These are phyloP conservation scores for Trichoderma atrobrunneum DNA, from an alignment of 2,329 filamentous ascomycete species.

Conservation along the genomic window DNA sequence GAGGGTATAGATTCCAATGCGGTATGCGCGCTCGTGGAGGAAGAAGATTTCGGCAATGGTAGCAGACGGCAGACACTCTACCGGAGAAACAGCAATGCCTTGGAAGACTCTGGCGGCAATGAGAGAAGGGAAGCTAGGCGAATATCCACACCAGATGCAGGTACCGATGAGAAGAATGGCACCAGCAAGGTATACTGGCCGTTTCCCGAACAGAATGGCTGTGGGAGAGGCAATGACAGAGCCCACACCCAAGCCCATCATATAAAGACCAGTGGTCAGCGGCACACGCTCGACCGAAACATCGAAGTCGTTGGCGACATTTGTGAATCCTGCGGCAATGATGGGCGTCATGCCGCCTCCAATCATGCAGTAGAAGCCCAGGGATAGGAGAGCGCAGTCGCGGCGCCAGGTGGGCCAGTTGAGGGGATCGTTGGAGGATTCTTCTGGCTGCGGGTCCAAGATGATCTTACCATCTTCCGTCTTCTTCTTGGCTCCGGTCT, in stretches of 20 bases:
- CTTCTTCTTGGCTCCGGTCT: conserved; percentile 60
- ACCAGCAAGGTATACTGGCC: conserved; percentile 81
- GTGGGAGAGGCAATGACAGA: conserved; percentile 84
- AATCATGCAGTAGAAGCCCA: conserved; percentile 90
- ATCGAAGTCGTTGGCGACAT: conserved; percentile 65
- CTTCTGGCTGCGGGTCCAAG: conserved; percentile 86
- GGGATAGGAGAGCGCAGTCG: conserved; percentile 73
- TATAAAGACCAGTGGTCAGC: conserved; percentile 86
- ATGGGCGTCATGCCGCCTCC: conserved; percentile 91
- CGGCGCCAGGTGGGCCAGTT: conserved; percentile 86
- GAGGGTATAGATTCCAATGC: conserved; percentile 89
- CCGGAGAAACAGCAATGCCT: conserved; percentile 81
- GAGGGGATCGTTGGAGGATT: conserved; percentile 83
- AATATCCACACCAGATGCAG: conserved; percentile 81
- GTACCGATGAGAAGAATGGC: conserved; percentile 74
- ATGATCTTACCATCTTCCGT: conserved; percentile 82
- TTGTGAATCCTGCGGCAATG: conserved; percentile 82
- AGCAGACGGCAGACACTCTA: conserved; percentile 88
- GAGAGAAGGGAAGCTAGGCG: conserved; percentile 75
- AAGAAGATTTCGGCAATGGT: conserved; percentile 97
- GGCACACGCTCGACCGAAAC: conserved; percentile 72
- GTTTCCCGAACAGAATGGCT: conserved; percentile 85
- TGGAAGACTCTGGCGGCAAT: conserved; percentile 81
- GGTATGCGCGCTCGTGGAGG: conserved; percentile 87
- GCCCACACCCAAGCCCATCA: conserved; percentile 87